Conservation (phyloP, 768 basidiomycete species). For the Mycena galopus region DNA sequence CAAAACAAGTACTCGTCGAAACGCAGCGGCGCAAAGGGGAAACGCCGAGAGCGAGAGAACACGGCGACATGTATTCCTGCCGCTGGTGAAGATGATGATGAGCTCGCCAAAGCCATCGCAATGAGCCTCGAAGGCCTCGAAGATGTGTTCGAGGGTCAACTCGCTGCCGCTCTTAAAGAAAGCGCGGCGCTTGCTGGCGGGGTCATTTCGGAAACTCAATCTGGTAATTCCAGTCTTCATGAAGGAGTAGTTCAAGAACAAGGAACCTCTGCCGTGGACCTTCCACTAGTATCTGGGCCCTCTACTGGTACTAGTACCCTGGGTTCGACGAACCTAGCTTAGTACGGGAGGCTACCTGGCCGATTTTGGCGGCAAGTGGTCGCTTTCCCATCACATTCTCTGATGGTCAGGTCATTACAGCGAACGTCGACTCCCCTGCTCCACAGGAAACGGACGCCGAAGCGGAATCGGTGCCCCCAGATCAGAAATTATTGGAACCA, state of each 20-base stretch:
- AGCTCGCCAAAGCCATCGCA: conserved; percentile 61
- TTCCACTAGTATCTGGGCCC: not conserved
- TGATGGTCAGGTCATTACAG: not conserved
- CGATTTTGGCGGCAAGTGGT: not conserved
- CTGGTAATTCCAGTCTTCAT: not conserved
- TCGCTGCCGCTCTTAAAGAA: conserved; percentile 17
- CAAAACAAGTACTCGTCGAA: conserved; percentile 41
- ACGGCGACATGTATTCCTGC: not conserved
- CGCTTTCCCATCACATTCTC: not conserved
- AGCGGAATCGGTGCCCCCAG: not conserved
- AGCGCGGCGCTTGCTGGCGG: not conserved
- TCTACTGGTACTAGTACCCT: not conserved
- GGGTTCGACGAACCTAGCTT: not conserved
- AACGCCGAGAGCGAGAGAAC: conserved; percentile 22
- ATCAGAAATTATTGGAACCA: conserved; percentile 73
- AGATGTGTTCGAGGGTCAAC: conserved; percentile 35
- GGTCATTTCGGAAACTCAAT: not conserved
- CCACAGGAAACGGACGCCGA: not conserved
- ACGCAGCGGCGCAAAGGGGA: conserved; percentile 38
- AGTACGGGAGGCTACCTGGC: not conserved
- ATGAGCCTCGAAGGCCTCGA: conserved; percentile 59
- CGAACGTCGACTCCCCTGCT: not conserved
- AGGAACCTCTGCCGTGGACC: not conserved
- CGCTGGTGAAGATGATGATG: conserved; percentile 55
- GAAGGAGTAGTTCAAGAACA: not conserved